phyloP scores from a whole-genome alignment of 2,329 filamentous ascomycete genomes.

The Teratosphaeria nubilosa region DNA sequence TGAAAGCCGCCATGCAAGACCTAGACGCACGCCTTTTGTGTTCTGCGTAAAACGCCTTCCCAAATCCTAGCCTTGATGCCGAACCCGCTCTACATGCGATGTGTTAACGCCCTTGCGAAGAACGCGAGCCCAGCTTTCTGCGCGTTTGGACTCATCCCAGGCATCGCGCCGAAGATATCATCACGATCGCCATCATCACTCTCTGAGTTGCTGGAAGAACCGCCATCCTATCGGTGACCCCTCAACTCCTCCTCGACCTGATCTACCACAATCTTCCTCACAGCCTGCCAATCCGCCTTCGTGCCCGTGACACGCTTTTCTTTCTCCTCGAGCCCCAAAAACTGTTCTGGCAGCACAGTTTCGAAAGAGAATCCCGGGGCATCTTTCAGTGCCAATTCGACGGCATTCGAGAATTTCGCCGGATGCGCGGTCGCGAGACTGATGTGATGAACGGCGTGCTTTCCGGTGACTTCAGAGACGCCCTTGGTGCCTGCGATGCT shows the following conservation, averaged over 20 bases:
- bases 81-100: background rate
- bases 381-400: constrained; percentile 65
- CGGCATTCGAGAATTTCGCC: constrained; percentile 83
- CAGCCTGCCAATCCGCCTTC: constrained; percentile 58
- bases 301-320: constrained; percentile 64
- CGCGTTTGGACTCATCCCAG: background rate
- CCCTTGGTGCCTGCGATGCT: constrained; percentile 39
- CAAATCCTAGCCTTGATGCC: background rate
- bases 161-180: background rate
- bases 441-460: constrained; percentile 51
- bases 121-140: background rate
- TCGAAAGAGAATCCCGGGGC: constrained; percentile 66
- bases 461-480: constrained; percentile 36
- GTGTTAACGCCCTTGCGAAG: background rate
- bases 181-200: background rate
- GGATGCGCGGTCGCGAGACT: constrained; percentile 89
- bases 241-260: constrained; percentile 48
- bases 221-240: constrained; percentile 6
- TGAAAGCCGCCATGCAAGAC: background rate
- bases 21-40: background rate
- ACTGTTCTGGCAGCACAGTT: constrained; percentile 70
- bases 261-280: constrained; percentile 63
- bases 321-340: constrained; percentile 65
- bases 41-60: background rate
- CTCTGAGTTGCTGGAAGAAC: background rate